Conservation (phyloP, 228 moss, liverwort and hornwort genomes). For the Sphagnum fallax region DNA sequence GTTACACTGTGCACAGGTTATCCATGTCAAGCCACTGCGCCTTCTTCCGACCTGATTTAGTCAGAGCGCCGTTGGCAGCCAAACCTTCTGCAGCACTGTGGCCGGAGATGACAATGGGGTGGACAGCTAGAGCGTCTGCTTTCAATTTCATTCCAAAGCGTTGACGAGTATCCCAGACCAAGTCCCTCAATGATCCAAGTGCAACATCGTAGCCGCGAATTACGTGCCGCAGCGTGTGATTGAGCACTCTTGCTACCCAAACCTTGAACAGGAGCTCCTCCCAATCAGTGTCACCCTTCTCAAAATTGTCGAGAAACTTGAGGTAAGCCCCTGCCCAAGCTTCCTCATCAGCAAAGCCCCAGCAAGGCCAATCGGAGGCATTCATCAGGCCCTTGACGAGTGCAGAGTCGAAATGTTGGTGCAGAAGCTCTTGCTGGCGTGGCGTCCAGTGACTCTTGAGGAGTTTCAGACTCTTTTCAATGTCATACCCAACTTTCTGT, state of each 20-base stretch:
- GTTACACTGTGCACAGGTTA: slow-evolving; percentile 25
- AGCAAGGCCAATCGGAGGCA: slow-evolving; percentile 34
- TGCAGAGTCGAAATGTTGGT: slow-evolving; percentile 35
- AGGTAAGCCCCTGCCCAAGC: slow-evolving; percentile 25
- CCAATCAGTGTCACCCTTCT: slow-evolving; percentile 42
- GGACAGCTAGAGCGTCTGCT: not conserved
- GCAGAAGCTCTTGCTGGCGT: slow-evolving; percentile 28
- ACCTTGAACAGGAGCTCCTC: slow-evolving; percentile 42
- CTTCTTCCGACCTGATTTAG: slow-evolving; percentile 20
- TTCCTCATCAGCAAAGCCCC: slow-evolving; percentile 41
- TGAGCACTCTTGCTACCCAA: slow-evolving; percentile 31
- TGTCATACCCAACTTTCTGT: slow-evolving; percentile 34
- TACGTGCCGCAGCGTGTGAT: slow-evolving; percentile 32
- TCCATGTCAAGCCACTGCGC: slow-evolving; percentile 19
- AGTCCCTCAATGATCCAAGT: slow-evolving; percentile 25
- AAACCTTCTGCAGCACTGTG: slow-evolving; percentile 29
- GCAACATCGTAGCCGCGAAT: slow-evolving; percentile 38
- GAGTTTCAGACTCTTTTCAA: slow-evolving; percentile 34
- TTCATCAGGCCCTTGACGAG: slow-evolving; percentile 27
- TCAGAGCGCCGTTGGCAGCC: slow-evolving; percentile 15
- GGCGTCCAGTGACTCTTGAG: slow-evolving; percentile 25
- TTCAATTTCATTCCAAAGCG: slow-evolving; percentile 2
- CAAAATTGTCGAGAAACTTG: slow-evolving; percentile 34
- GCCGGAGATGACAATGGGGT: slow-evolving; percentile 16
- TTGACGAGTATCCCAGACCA: slow-evolving; percentile 31